phyloP scores from a whole-genome alignment of 306 rosid species.

The Rubus idaeus region DNA sequence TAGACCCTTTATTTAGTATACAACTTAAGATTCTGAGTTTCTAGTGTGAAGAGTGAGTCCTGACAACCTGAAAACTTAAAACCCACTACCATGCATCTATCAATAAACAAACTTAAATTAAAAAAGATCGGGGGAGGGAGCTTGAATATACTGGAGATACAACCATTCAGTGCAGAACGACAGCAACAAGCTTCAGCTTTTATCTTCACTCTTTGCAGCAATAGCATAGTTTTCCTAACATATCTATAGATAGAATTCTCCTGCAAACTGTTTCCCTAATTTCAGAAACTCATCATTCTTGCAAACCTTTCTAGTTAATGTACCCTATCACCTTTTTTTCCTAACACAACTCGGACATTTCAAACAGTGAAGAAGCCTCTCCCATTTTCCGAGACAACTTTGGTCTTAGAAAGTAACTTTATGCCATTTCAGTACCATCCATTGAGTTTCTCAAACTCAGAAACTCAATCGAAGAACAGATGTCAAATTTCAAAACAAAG shows the following conservation, averaged over 20 bases:
- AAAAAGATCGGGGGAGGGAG: not conserved
- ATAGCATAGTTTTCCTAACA: not conserved
- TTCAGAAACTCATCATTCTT: not conserved
- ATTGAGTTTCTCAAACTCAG: not conserved
- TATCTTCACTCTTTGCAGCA: not conserved
- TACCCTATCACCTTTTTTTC: not conserved
- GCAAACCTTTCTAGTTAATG: not conserved
- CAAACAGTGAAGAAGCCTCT: not conserved
- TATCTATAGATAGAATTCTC: not conserved
- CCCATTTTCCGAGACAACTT: not conserved
- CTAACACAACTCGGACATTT: not conserved
- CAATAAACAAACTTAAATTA: not conserved
- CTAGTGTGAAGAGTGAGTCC: not conserved
- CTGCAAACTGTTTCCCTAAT: not conserved
- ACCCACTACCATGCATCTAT: not conserved
- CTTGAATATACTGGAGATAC: not conserved
- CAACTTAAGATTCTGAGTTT: not conserved
- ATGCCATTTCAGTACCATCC: not conserved
- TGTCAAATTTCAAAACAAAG: not conserved
- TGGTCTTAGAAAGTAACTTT: not conserved
- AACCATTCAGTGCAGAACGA: not conserved
- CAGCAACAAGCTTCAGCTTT: not conserved
- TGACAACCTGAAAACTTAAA: not conserved
- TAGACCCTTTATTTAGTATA: not conserved
- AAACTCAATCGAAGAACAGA: not conserved